phyloP scores from a whole-genome alignment of 768 basidiomycete species.

The Mycena kentingensis region DNA sequence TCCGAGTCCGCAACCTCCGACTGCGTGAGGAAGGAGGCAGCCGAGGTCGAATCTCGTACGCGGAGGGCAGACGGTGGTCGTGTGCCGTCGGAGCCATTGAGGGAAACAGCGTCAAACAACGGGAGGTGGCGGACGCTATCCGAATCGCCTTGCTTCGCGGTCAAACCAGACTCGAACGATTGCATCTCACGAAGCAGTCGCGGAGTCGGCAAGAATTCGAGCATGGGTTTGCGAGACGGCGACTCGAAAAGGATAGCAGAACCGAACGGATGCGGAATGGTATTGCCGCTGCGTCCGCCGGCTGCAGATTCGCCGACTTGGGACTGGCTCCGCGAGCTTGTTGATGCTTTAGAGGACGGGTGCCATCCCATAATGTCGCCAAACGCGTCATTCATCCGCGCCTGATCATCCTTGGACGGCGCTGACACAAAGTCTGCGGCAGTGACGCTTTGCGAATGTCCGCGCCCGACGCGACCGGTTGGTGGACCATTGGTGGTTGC shows the following conservation, averaged over 20 bases:
- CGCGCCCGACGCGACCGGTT: slow-evolving; percentile 48
- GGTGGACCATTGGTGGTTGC: slow-evolving; percentile 32
- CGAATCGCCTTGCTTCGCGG: slow-evolving; percentile 59
- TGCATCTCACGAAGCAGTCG: slow-evolving; percentile 80
- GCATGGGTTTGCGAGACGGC: slow-evolving; percentile 47
- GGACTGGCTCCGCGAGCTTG: slow-evolving; percentile 34
- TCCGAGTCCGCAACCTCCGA: slow-evolving; percentile 14
- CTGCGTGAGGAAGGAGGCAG: slow-evolving; percentile 19
- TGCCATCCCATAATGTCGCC: slow-evolving; percentile 67
- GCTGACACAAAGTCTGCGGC: slow-evolving; percentile 48
- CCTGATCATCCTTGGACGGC: slow-evolving; percentile 7
- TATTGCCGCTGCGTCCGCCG: slow-evolving; percentile 1
- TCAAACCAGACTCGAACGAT: slow-evolving; percentile 81
- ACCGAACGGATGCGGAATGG: slow-evolving; percentile 63
- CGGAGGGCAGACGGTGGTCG: slow-evolving; percentile 35
- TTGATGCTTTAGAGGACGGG: slow-evolving; percentile 41
- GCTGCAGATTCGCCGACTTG: slow-evolving; percentile 29
- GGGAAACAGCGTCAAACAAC: slow-evolving; percentile 9
- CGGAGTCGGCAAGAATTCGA: slow-evolving; percentile 47
- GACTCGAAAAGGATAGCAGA: slow-evolving; percentile 61
- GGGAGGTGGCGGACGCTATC: slow-evolving; percentile 6
- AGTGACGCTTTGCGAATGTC: slow-evolving; percentile 80
- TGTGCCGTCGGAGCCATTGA: slow-evolving; percentile 16
- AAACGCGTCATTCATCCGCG: slow-evolving; percentile 54
- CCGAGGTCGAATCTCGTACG: slow-evolving; percentile 20